Evolutionary conservation across 2,329 filamentous ascomycete genomes (phyloP).

Genomic region (Colletotrichum sojae): DNA sequence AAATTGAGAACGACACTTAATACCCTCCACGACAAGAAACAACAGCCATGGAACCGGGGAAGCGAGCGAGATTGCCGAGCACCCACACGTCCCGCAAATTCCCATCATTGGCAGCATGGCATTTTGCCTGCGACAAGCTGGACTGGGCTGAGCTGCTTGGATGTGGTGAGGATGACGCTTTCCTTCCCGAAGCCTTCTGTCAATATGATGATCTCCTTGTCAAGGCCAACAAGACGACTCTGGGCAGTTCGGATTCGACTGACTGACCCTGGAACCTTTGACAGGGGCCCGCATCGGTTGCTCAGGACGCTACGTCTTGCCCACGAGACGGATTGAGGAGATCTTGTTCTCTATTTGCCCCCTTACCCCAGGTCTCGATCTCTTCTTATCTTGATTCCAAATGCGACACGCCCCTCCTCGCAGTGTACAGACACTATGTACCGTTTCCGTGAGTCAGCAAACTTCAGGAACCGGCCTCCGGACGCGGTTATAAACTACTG

Average conservation of each 20-base stretch:
- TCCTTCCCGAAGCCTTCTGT: neutral
- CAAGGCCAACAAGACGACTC: too few relatives aligned
- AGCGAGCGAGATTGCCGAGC: constrained; percentile 28
- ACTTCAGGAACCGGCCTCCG: constrained; percentile 8
- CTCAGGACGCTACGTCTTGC: too few relatives aligned
- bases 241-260: too few relatives aligned
- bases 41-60: neutral
- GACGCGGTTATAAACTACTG: neutral
- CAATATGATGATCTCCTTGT: neutral
- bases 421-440: neutral
- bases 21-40: constrained; percentile 14
- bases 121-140: constrained; percentile 22
- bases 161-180: neutral
- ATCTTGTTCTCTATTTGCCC: neutral
- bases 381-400: constrained; percentile 24
- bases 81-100: constrained; percentile 22
- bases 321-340: neutral
- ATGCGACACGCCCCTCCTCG: constrained; percentile 12
- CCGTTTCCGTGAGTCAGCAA: constrained; percentile 3
- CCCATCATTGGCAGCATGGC: constrained; percentile 31
- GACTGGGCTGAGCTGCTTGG: neutral
- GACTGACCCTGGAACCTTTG: too few relatives aligned
- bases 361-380: constrained; percentile 21
- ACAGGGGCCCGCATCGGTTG: too few relatives aligned
- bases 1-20: constrained; percentile 18